These are phyloP conservation scores for Trametes sanguinea DNA, from an alignment of 768 basidiomycete species.

Conservation along the genomic window DNA sequence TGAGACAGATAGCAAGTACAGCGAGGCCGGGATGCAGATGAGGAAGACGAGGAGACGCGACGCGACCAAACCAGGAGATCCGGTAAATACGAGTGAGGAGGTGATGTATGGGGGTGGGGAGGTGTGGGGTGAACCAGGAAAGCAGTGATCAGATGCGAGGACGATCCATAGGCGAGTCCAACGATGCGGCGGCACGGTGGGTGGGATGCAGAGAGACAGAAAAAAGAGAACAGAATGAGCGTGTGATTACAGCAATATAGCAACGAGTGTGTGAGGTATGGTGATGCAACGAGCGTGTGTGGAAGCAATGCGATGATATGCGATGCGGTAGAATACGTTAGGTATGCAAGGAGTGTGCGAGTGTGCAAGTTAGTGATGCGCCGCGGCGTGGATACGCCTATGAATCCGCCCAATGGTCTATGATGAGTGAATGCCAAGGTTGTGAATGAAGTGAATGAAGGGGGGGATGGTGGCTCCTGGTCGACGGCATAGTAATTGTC, in stretches of 20 bases:
- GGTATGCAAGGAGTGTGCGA: conserved; percentile 17
- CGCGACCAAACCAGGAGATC: not conserved
- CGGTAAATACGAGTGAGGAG: not conserved
- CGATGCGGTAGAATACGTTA: not conserved
- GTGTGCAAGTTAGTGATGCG: not conserved
- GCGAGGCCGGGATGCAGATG: not conserved
- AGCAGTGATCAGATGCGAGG: not conserved
- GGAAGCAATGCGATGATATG: conserved; percentile 7
- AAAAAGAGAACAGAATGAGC: not conserved
- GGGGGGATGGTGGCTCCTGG: not conserved
- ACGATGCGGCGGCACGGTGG: conserved; percentile 1
- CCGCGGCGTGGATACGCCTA: conserved; percentile 2
- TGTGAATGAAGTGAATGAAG: not conserved
- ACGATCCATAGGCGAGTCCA: conserved; percentile 4
- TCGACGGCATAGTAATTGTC: not conserved
- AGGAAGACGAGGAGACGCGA: not conserved
- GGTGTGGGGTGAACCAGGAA: not conserved
- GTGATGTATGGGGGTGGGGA: not conserved
- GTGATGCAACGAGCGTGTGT: conserved; percentile 53
- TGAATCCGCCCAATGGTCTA: not conserved
- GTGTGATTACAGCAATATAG: not conserved
- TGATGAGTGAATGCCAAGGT: not conserved
- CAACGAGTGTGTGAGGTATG: conserved; percentile 40
- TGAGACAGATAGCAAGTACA: conserved; percentile 7
- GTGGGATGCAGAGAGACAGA: not conserved